These are phyloP conservation scores for Panaeolus cyanescens DNA, from an alignment of 768 basidiomycete species.

Conservation along the genomic window DNA sequence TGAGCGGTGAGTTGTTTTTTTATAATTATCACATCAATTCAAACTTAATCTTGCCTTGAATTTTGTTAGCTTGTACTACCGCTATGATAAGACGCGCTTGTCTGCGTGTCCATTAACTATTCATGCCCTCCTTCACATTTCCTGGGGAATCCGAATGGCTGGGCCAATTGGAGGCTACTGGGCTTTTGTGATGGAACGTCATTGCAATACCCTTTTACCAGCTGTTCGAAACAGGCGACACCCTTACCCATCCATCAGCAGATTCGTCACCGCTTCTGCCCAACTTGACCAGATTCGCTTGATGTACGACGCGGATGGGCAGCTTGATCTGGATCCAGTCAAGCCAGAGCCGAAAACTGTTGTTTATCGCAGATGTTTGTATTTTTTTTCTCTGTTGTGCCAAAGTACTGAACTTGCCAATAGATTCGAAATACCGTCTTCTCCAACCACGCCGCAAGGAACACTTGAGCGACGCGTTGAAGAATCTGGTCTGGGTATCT, in stretches of 20 bases:
- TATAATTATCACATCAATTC: not conserved
- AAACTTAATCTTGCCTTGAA: not conserved
- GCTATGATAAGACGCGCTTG: constrained; percentile 18
- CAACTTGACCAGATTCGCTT: constrained; percentile 34
- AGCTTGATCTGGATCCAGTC: constrained; percentile 19
- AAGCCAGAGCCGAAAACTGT: no score
- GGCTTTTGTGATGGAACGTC: constrained; percentile 41
- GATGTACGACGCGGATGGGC: constrained; percentile 23
- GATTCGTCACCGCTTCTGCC: constrained; percentile 25
- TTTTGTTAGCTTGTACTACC: constrained; percentile 30
- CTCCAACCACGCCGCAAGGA: not conserved
- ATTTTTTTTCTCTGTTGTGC: no score
- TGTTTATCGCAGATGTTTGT: no score
- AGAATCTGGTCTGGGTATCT: not conserved
- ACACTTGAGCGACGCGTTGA: not conserved
- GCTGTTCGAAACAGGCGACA: constrained; percentile 28
- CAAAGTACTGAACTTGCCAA: no score
- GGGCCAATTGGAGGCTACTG: constrained; percentile 40
- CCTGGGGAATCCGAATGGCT: constrained; percentile 26
- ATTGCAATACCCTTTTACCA: constrained; percentile 30
- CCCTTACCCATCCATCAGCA: constrained; percentile 32
- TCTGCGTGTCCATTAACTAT: constrained; percentile 29
- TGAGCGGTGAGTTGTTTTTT: constrained; percentile 30
- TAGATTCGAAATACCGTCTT: not conserved
- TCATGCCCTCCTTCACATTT: constrained; percentile 35